These are phyloP conservation scores for Neotropicomus parvogracilis DNA, from an alignment of 1,284 basidiomycete species.

Conservation along the genomic window DNA sequence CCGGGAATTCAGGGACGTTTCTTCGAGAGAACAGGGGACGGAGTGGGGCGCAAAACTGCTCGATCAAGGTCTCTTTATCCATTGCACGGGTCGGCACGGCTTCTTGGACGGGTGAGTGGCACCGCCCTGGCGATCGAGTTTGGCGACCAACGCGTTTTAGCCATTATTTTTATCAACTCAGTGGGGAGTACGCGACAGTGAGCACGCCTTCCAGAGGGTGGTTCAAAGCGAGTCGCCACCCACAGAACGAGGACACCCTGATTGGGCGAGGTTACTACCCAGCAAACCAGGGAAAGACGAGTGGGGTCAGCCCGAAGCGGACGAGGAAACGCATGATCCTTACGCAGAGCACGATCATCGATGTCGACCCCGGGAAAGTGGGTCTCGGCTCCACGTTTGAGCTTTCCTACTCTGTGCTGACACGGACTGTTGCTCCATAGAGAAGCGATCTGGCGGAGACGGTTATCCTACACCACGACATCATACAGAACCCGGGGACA, in stretches of 20 bases:
- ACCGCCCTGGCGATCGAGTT: constrained; percentile 1
- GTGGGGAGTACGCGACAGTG: constrained; percentile 69
- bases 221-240: constrained; percentile 51
- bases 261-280: constrained; percentile 40
- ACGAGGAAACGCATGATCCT: constrained; percentile 70
- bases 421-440: constrained; percentile 34
- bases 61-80: constrained; percentile 79
- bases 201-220: constrained; percentile 62
- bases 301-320: constrained; percentile 41
- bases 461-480: constrained; percentile 85
- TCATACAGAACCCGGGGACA: constrained; percentile 87
- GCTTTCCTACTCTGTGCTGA: constrained; percentile 11
- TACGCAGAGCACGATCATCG: constrained; percentile 84
- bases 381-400: constrained; percentile 7
- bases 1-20: constrained; percentile 81
- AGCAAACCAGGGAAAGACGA: constrained; percentile 35
- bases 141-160: constrained; percentile 36
- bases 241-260: constrained; percentile 36
- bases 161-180: constrained; percentile 83
- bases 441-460: constrained; percentile 85
- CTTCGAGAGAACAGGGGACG: constrained; percentile 71
- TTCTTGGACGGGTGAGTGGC: constrained; percentile 79
- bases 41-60: constrained; percentile 75
- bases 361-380: constrained; percentile 78
- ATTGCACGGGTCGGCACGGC: constrained; percentile 71